A percentile compares a stretch with the other conserved stretches of the same genome.
Evolutionary conservation across 1,284 basidiomycete genomes (phyloP).

Genomic region (Tilletiopsis washingtonensis): DNA sequence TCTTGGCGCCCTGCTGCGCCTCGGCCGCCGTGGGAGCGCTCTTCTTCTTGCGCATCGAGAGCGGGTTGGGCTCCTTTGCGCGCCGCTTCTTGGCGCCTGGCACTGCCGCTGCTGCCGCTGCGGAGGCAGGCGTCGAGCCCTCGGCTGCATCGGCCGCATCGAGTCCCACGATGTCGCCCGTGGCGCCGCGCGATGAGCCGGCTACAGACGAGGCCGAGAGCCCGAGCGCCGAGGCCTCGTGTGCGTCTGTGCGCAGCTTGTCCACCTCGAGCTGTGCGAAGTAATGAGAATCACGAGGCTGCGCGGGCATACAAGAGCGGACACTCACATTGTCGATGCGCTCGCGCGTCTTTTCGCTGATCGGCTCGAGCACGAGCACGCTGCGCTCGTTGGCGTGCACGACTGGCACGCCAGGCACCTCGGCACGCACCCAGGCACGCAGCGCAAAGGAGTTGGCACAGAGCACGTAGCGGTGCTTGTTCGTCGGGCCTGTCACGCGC

Average conservation of each 20-base stretch:
- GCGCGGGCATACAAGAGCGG: not conserved
- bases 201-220: constrained; percentile 13
- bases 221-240: constrained; percentile 8
- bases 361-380: constrained; percentile 44
- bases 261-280: constrained; percentile 19
- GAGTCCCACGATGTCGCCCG: constrained; percentile 18
- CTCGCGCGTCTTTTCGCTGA: constrained; percentile 31
- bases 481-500: constrained; percentile 10
- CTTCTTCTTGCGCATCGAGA: constrained; percentile 75
- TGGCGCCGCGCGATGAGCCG: constrained; percentile 4
- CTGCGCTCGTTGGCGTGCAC: constrained; percentile 38
- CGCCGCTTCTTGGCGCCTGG: constrained; percentile 57
- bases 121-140: too few relatives aligned
- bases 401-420: constrained; percentile 30
- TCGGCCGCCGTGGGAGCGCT: too few relatives aligned
- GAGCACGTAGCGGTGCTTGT: constrained; percentile 44
- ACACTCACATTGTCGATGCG: constrained; percentile 37
- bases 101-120: too few relatives aligned
- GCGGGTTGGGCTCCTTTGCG: constrained; percentile 81
- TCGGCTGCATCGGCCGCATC: not conserved
- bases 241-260: constrained; percentile 9
- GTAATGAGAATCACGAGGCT: too few relatives aligned
- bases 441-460: constrained; percentile 22
- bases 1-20: too few relatives aligned
- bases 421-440: constrained; percentile 17